These are phyloP conservation scores for Leucocoprinus birnbaumii DNA, from an alignment of 768 basidiomycete genomes.

Conservation along the genomic window DNA sequence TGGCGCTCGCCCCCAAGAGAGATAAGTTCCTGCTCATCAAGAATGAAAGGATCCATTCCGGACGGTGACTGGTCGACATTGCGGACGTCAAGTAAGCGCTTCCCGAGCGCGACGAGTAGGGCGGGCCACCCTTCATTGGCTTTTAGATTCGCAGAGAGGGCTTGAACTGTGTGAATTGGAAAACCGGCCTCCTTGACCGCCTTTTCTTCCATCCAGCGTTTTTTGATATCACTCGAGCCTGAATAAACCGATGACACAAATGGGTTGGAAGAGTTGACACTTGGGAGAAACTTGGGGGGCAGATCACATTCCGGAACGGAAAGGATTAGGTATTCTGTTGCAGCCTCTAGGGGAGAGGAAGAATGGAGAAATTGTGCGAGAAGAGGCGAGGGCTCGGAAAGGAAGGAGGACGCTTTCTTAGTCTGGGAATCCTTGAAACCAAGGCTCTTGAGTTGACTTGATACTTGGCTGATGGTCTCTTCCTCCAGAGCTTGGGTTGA, in stretches of 20 bases:
- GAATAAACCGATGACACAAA: slow-evolving; percentile 67
- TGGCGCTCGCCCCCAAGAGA: slow-evolving; percentile 54
- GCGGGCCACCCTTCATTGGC: slow-evolving; percentile 47
- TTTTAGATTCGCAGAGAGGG: slow-evolving; percentile 36
- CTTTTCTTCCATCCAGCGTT: slow-evolving; percentile 78
- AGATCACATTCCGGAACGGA: slow-evolving; percentile 87
- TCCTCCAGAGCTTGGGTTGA: slow-evolving; percentile 32
- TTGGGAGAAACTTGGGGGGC: slow-evolving; percentile 66
- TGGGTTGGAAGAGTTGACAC: slow-evolving; percentile 62
- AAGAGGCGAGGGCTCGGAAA: slow-evolving; percentile 56
- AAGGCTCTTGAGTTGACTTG: slow-evolving; percentile 53
- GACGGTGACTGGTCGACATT: slow-evolving; percentile 17
- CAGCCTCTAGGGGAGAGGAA: slow-evolving; percentile 67
- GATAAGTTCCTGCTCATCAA: slow-evolving; percentile 43
- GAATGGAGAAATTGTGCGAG: slow-evolving; percentile 57
- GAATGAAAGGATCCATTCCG: slow-evolving; percentile 24
- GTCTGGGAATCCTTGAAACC: slow-evolving; percentile 64
- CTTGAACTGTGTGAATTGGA: slow-evolving; percentile 67
- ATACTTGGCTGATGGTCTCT: slow-evolving; percentile 40
- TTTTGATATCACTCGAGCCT: slow-evolving; percentile 60
- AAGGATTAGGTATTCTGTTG: slow-evolving; percentile 81
- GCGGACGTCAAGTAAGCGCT: slow-evolving; percentile 46
- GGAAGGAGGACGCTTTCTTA: slow-evolving; percentile 49
- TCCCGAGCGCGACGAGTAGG: slow-evolving; percentile 54
- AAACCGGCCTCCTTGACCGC: slow-evolving; percentile 83